Evolutionary conservation across 176 grass and related monocot genomes (phyloP).

Genomic region (Musa itinerans): DNA sequence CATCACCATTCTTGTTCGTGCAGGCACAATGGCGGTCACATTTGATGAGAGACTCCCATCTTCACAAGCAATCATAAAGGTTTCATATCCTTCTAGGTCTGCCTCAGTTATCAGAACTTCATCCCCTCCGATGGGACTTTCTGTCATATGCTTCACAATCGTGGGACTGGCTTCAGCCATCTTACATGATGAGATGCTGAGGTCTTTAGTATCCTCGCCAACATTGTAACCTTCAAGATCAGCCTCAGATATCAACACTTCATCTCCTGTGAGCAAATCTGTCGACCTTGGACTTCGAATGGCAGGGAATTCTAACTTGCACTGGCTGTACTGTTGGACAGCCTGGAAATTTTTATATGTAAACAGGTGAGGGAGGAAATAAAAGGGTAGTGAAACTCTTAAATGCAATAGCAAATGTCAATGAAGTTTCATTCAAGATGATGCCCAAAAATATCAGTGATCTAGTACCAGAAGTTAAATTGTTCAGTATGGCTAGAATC

Average conservation of each 20-base stretch:
- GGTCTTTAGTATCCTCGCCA: neutral
- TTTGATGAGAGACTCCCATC: conserved; percentile 20
- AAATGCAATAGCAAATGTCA: no score
- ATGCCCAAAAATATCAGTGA: no score
- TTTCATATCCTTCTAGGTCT: conserved; percentile 77
- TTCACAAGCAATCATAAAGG: conserved; percentile 22
- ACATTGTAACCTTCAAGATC: neutral
- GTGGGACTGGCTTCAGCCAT: neutral
- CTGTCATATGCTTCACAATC: neutral
- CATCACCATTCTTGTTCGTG: conserved; percentile 34
- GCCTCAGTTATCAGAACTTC: conserved; percentile 60
- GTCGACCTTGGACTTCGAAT: conserved; percentile 19
- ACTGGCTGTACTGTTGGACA: conserved; percentile 52
- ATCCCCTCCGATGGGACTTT: neutral
- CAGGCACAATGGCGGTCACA: conserved; percentile 35
- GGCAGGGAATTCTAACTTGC: conserved; percentile 25
- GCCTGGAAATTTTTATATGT: conserved; percentile 33
- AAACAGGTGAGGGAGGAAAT: neutral
- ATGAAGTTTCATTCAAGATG: no score
- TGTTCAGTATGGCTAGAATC: no score
- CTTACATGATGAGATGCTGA: neutral
- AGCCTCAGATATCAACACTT: conserved; percentile 1
- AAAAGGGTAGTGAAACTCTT: neutral
- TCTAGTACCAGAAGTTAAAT: no score
- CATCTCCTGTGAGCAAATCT: conserved; percentile 17